Conservation (phyloP, 805 yeast species). For the Saccharomyces jurei region DNA sequence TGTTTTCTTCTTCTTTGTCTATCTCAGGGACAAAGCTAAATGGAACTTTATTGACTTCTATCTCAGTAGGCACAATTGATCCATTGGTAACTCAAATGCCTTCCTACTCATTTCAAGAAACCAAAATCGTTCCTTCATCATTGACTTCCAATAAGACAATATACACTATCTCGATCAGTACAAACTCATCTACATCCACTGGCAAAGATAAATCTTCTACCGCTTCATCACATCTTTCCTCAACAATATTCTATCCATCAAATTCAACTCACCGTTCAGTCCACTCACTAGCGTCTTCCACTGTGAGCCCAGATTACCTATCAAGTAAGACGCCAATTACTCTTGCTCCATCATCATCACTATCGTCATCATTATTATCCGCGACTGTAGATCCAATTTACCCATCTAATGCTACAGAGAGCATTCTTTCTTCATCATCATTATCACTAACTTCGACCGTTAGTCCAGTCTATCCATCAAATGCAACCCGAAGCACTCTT, state of each 20-base stretch:
- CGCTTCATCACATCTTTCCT: slow-evolving; percentile 6
- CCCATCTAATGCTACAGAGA: slow-evolving; percentile 5
- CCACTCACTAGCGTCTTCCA: slow-evolving; percentile 6
- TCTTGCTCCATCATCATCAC: neutral
- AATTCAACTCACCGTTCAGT: slow-evolving; percentile 6
- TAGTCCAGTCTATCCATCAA: neutral
- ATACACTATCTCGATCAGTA: neutral
- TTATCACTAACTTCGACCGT: neutral
- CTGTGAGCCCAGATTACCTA: slow-evolving; percentile 2
- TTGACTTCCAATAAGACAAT: slow-evolving; percentile 18
- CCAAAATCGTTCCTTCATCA: slow-evolving; percentile 27
- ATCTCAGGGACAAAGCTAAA: slow-evolving; percentile 14
- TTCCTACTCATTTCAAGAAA: slow-evolving; percentile 24
- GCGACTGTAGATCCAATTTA: slow-evolving; percentile 2
- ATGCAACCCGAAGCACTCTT: neutral
- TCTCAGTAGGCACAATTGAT: slow-evolving; percentile 22
- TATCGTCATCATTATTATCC: neutral
- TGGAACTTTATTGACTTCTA: slow-evolving; percentile 27
- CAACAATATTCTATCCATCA: neutral
- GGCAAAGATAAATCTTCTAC: neutral
- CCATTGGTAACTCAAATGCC: slow-evolving; percentile 29
- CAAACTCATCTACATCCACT: slow-evolving; percentile 1
- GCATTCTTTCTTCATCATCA: neutral
- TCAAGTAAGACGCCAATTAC: slow-evolving; percentile 4
- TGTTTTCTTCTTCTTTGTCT: slow-evolving; percentile 9